phyloP scores from a whole-genome alignment of 495 filamentous ascomycete species.

The Penicillium paxilli region DNA sequence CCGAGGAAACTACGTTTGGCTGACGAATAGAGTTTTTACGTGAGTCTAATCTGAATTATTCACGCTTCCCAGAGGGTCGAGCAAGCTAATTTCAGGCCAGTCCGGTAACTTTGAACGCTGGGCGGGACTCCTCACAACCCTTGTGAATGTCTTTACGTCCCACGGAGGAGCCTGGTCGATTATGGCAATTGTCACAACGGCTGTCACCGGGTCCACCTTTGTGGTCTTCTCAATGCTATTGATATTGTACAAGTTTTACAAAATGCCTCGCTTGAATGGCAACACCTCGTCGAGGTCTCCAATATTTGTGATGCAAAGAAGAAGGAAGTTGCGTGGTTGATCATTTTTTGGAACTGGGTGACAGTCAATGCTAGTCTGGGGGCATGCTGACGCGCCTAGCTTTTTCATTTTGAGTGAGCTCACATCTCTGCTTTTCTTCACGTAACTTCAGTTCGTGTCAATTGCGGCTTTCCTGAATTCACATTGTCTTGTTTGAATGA shows the following conservation, averaged over 20 bases:
- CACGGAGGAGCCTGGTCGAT: constrained; percentile 12
- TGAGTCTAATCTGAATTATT: constrained; percentile 18
- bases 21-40: constrained; percentile 5
- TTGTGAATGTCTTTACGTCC: constrained; percentile 16
- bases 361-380: no score
- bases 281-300: no score
- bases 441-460: no score
- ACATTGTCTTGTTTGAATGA: no score
- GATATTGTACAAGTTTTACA: constrained; percentile 9
- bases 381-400: no score
- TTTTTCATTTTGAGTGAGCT: no score
- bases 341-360: no score
- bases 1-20: constrained; percentile 6
- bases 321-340: no score
- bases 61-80: background rate
- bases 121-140: constrained; percentile 16
- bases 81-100: background rate
- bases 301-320: no score
- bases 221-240: background rate
- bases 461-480: no score
- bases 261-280: background rate
- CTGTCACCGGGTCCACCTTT: constrained; percentile 9
- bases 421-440: no score
- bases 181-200: constrained; percentile 14
- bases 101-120: constrained; percentile 12